A percentile compares a stretch with the other conserved stretches of the same genome.
Evolutionary conservation across 2,329 filamentous ascomycete species (phyloP).

Genomic region (Colletotrichum euphorbiae): DNA sequence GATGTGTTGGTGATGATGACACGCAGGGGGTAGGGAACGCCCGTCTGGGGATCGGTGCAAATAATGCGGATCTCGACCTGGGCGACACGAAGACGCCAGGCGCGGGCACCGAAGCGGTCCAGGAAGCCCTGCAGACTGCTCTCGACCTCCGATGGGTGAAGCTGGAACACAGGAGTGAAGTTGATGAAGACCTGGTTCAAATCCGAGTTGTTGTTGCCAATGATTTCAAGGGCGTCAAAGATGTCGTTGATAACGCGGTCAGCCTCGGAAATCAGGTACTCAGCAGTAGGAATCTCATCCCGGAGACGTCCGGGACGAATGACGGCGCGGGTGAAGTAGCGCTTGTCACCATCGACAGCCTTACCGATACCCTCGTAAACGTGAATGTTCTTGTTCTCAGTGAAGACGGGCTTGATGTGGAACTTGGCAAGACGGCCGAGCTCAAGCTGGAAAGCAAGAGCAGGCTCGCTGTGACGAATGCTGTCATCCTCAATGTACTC

Average conservation of each 20-base stretch:
- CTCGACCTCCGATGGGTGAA: conserved; percentile 90
- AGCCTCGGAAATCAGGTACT: conserved; percentile 97
- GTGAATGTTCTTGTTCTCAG: conserved; percentile 98
- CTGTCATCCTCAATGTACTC: conserved; percentile 90
- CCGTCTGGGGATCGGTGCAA: conserved; percentile 89
- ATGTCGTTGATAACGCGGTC: conserved; percentile 98
- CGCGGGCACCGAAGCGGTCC: conserved; percentile 93
- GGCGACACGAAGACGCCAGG: conserved; percentile 95
- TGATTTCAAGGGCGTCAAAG: conserved; percentile 96
- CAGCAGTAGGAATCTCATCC: conserved; percentile 97
- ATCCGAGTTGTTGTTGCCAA: conserved; percentile 99
- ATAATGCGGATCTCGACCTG: conserved; percentile 98
- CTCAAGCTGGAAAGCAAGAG: conserved; percentile 98
- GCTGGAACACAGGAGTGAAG: conserved; percentile 96
- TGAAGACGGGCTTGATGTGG: conserved; percentile 98
- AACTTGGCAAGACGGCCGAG: conserved; percentile 94
- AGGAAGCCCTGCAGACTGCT: conserved; percentile 94
- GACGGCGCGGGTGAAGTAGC: conserved; percentile 97
- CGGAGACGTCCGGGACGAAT: conserved; percentile 93
- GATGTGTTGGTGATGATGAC: conserved; percentile 99
- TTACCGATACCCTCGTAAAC: conserved; percentile 98
- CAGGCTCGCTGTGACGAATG: conserved; percentile 97
- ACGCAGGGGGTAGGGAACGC: conserved; percentile 89
- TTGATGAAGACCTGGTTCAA: conserved; percentile 99
- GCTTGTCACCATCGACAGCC: conserved; percentile 94